Base-by-base conservation (phyloP, 345 rosid species). In the Erodium maritimum region DNA sequence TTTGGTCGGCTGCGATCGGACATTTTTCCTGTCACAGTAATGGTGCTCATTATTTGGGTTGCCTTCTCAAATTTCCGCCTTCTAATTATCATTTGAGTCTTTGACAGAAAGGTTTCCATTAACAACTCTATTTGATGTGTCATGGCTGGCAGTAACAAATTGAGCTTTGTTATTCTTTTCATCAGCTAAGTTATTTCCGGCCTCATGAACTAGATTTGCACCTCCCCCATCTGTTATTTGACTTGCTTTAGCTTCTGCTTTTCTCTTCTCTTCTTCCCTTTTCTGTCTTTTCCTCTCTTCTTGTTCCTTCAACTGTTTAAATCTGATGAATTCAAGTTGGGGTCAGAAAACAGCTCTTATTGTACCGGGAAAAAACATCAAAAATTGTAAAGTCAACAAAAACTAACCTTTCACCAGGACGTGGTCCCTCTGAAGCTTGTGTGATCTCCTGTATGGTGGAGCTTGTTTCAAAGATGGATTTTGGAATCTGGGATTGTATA, bases 331-430 rank as follows among this genome's bases (percentile, higher is more conserved):
- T 4, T 73, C 13, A 64, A 1, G 57, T 64, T 65, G 58, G 63
- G 33, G 22, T 51, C 59, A 18, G 19, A 23, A 20, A 63, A 56
- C 55, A 72, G 56, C 50, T n/a, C 16, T 24, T 48, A 37, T 18
- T 21, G 52, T 11, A 13, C 19, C 52, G 23, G 24, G 48, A 55
- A 61, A 50, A 55, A 52, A 23, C 37, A 22, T 1, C 25, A 23
- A 53, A 24, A 54, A 48, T 21, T 48, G 14, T 20, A 58, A 52
- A 52, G 17, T 22, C 59, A 59, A 70, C 21, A 22, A 45, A 21
- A 45, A n/a, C 23, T 46, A 48, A 85, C 98, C 86, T 84, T 74
- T 88, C 95, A 60, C 96, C 95, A 64, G 87, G 89, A 52, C 73
- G 80, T 21, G 52, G 68, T 37, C 96, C 90, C 62, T 82, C 86